Conservation (phyloP, 2,329 filamentous ascomycete species). For the Beauveria australis region DNA sequence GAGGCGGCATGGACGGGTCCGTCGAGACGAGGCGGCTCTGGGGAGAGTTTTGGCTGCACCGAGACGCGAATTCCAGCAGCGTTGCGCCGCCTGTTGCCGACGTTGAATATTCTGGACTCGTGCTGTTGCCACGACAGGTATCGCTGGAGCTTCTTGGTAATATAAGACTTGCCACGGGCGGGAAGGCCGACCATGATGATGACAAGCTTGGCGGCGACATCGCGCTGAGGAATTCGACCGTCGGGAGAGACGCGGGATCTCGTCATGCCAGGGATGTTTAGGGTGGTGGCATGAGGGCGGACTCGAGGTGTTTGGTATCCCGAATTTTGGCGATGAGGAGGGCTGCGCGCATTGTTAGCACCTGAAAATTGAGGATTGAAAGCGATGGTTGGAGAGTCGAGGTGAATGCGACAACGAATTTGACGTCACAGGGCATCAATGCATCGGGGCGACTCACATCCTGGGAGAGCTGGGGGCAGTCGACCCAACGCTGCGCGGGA, state of each 20-base stretch:
- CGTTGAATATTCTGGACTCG: conserved; percentile 93
- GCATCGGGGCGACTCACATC: conserved; percentile 37
- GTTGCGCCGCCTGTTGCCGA: conserved; percentile 80
- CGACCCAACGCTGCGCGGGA: conserved; percentile 48
- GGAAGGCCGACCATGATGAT: conserved; percentile 98
- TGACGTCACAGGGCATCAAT: not conserved
- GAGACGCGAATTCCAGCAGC: conserved; percentile 53
- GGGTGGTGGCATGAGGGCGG: conserved; percentile 78
- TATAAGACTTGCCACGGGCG: conserved; percentile 94
- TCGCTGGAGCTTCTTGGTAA: conserved; percentile 93
- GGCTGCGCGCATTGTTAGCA: conserved; percentile 35
- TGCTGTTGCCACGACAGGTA: conserved; percentile 98
- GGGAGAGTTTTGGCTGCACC: conserved; percentile 23
- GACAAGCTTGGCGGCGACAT: conserved; percentile 92
- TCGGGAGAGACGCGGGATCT: conserved; percentile 93
- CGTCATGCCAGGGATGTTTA: conserved; percentile 95
- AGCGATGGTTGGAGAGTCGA: not conserved
- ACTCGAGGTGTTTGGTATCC: conserved; percentile 69
- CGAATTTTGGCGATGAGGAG: conserved; percentile 64
- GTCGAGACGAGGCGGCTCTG: conserved; percentile 31
- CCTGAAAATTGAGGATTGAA: not conserved
- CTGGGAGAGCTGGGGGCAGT: conserved; percentile 51
- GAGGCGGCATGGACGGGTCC: conserved; percentile 45
- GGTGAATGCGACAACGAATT: not conserved
- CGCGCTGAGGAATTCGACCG: conserved; percentile 83